phyloP scores from a whole-genome alignment of 331 rosid genomes.

The Saraca asoca region DNA sequence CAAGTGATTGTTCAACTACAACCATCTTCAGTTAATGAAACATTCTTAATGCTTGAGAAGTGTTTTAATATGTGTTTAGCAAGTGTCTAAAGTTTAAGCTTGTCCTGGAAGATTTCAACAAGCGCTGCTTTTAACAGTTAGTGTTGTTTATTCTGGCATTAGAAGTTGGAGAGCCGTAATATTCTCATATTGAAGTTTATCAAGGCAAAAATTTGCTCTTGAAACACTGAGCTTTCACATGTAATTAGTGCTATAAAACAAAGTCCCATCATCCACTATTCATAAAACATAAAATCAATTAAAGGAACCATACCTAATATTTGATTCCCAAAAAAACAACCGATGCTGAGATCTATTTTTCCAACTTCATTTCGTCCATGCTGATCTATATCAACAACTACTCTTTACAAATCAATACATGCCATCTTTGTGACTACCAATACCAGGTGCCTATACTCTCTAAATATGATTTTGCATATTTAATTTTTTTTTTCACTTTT shows the following conservation, averaged over 20 bases:
- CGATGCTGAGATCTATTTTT: not conserved
- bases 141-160: not conserved
- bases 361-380: no score
- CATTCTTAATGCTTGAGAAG: not conserved
- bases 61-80: not conserved
- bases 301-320: not conserved
- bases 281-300: conserved; percentile 5
- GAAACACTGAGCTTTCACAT: conserved; percentile 9
- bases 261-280: conserved; percentile 2
- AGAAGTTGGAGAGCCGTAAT: not conserved
- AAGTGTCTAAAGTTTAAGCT: not conserved
- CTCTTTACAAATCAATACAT: not conserved
- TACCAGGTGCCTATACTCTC: not conserved
- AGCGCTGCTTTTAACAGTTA: not conserved
- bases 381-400: not conserved
- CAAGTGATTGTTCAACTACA: conserved; percentile 18
- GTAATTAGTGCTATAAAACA: conserved; percentile 13
- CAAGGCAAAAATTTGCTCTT: not conserved
- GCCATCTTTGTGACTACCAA: not conserved
- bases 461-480: not conserved
- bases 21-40: not conserved
- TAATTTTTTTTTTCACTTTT: not conserved
- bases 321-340: not conserved
- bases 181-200: not conserved
- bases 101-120: not conserved